Percentiles rank a stretch among this genome's conserved stretches.
Evolutionary conservation across 2,329 filamentous ascomycete genomes (phyloP).

Genomic region (Cladobotryum mycophilum): DNA sequence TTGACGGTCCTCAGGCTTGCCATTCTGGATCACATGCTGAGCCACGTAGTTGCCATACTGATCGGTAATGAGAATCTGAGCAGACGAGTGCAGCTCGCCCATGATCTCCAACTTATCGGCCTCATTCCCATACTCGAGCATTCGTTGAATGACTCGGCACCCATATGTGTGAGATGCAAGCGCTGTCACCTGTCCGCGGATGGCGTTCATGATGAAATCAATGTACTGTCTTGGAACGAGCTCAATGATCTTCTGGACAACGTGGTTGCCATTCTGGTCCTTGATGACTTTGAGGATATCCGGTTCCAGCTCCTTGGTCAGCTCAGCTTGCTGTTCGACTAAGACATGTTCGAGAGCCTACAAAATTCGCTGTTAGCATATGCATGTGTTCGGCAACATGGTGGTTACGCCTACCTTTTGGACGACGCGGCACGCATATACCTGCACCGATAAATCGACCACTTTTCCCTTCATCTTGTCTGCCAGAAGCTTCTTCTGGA

Average conservation of each 20-base stretch:
- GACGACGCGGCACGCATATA: slow-evolving; percentile 92
- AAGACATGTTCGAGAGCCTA: slow-evolving; percentile 85
- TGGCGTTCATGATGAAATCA: slow-evolving; percentile 76
- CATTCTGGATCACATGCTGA: slow-evolving; percentile 82
- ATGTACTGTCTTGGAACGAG: slow-evolving; percentile 70
- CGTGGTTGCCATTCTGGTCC: slow-evolving; percentile 91
- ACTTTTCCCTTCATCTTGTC: slow-evolving; percentile 85
- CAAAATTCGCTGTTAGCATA: too few relatives aligned
- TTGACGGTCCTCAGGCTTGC: slow-evolving; percentile 63
- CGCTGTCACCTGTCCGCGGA: slow-evolving; percentile 66
- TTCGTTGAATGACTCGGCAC: slow-evolving; percentile 87
- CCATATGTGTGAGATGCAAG: slow-evolving; percentile 78
- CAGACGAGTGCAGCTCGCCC: slow-evolving; percentile 68
- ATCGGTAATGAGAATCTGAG: slow-evolving; percentile 69
- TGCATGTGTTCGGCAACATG: not conserved
- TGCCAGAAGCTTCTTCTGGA: slow-evolving; percentile 83
- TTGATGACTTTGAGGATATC: slow-evolving; percentile 72
- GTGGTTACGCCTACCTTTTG: slow-evolving; percentile 63
- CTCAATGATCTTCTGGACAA: slow-evolving; percentile 91
- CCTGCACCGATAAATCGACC: slow-evolving; percentile 70
- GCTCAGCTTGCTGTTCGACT: slow-evolving; percentile 79
- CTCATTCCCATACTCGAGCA: slow-evolving; percentile 75
- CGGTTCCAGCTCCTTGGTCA: slow-evolving; percentile 75
- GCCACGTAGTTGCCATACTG: slow-evolving; percentile 95
- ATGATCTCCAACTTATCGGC: slow-evolving; percentile 67